Base-by-base conservation (phyloP, 371 early-diverging fungal species). In the Cokeromyces recurvatus region DNA sequence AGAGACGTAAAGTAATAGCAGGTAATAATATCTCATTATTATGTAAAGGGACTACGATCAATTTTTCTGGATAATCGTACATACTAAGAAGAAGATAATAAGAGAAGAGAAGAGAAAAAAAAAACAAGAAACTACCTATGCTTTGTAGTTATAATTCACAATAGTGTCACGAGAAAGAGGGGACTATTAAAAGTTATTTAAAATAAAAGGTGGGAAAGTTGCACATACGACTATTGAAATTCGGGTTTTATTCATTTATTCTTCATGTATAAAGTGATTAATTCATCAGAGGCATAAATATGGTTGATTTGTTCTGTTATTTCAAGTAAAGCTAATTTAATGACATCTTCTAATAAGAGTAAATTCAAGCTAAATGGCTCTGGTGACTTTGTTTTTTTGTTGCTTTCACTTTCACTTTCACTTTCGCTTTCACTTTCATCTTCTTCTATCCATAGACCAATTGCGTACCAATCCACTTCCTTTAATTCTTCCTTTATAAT, bases 251-350 rank as follows among this genome's bases (percentile, higher is more conserved):
- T n/a, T n/a, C n/a, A n/a, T n/a, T n/a, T n/a, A n/a, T 50, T 43
- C 21, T 48, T 51, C 70, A 74, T 69, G 35, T 74, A 88, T 43
- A 85, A 59, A 35, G 71, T 59, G 32, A 89, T 61, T 47, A 84
- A 71, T 44, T 88, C 90, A 62, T 89, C 90, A 2, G 82, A 67
- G 10, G 86, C 74, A 21, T 81, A 67, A 7, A 87, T 50, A 59
- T 88, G 85, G 41, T 74, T 61, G 47, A 65, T 64, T 44, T 84
- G 78, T 46, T 87, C 81, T 14, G 77, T 55, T 25, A 64, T 61
- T 59, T 88, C 90, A 14, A 86, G 58, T 5, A 79, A 57, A 3
- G 80, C 69, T 17, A 89, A 64, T 25, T 84, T 74, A 6, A 89
- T 57, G 15, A 80, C 59, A 47, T 81, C 80, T 57, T 89, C 90